Conservation (phyloP, 257 asterid genomes). For the Gynochthodes officinalis region DNA sequence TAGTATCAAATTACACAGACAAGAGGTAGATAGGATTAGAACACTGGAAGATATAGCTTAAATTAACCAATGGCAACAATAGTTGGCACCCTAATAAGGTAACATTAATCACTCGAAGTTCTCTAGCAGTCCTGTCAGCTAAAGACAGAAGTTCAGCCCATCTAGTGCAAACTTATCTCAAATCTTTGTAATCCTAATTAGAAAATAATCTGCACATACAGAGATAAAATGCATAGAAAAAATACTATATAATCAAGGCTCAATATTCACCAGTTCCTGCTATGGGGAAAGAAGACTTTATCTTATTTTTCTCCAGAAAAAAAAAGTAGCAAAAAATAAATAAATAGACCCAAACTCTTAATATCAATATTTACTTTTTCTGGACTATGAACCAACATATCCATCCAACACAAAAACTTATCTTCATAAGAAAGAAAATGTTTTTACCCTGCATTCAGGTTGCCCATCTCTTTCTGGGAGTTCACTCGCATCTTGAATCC, state of each 20-base stretch:
- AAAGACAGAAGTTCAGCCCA: background rate
- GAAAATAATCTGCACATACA: background rate
- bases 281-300: background rate
- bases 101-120: background rate
- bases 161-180: background rate
- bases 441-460: conserved; percentile 22
- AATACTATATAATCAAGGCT: background rate
- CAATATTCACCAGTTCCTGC: background rate
- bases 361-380: background rate
- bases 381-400: background rate
- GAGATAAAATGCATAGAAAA: background rate
- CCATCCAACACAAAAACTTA: background rate
- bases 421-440: background rate
- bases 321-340: too few relatives aligned
- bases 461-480: conserved; percentile 20
- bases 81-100: background rate
- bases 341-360: background rate
- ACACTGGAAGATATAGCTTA: background rate
- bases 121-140: background rate
- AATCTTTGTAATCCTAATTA: background rate
- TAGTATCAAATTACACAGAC: too few relatives aligned
- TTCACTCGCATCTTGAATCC: conserved; percentile 2
- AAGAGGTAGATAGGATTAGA: background rate
- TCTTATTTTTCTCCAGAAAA: background rate
- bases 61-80: background rate